phyloP scores from a whole-genome alignment of 768 basidiomycete genomes.

The Kondoa subrosea region DNA sequence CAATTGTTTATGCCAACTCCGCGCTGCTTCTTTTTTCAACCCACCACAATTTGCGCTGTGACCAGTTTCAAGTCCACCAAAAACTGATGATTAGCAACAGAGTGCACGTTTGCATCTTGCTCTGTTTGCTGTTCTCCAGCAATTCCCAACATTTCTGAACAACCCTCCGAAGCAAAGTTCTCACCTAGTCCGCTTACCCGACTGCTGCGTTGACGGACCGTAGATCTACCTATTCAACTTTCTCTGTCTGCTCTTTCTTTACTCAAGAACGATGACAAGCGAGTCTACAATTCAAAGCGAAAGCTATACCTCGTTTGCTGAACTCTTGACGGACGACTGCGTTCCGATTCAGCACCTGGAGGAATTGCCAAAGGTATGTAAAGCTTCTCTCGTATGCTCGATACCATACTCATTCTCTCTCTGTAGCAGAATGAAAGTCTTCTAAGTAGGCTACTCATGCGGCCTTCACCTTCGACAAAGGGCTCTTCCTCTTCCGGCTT shows the following conservation, averaged over 20 bases:
- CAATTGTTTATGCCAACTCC: too few species aligned
- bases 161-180: too few species aligned
- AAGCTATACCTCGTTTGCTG: neutral
- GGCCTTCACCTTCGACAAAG: neutral
- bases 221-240: neutral
- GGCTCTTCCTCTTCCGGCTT: neutral
- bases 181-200: too few species aligned
- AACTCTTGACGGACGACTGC: neutral
- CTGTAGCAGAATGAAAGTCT: neutral
- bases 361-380: neutral
- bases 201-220: too few species aligned
- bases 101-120: too few species aligned
- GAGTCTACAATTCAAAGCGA: neutral
- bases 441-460: neutral
- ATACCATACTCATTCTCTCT: neutral
- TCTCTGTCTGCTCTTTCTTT: neutral
- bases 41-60: too few species aligned
- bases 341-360: neutral
- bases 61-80: too few species aligned
- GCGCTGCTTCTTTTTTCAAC: too few species aligned
- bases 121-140: too few species aligned
- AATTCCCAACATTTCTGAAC: too few species aligned
- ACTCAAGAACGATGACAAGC: neutral
- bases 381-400: neutral
- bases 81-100: too few species aligned